Evolutionary conservation across 805 yeast species (phyloP).

Genomic region (Pichia pseudocactophila): DNA sequence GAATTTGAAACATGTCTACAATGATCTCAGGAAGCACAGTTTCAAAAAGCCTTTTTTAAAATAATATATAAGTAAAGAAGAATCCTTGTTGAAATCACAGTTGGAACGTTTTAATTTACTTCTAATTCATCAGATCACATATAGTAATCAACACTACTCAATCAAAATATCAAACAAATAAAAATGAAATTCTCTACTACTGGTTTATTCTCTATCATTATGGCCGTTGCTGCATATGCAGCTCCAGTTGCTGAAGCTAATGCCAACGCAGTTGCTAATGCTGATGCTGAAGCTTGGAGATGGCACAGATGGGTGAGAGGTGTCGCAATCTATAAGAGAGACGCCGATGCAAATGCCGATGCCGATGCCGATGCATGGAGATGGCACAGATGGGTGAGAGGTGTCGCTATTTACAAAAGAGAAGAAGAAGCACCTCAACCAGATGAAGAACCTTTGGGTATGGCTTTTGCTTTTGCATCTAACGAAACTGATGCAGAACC

Average conservation of each 20-base stretch:
- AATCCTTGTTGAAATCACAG: no score
- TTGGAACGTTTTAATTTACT: no score
- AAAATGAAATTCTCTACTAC: slow-evolving; percentile 4
- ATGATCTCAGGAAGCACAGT: no score
- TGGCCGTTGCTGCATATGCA: slow-evolving; percentile 3
- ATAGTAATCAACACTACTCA: background rate
- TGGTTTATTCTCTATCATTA: slow-evolving; percentile 1
- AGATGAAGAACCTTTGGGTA: background rate
- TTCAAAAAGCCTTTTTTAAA: no score
- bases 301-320: background rate
- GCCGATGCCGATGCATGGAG: slow-evolving; percentile 9
- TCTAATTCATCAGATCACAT: background rate
- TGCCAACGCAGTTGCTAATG: background rate
- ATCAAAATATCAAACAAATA: background rate
- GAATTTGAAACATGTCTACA: background rate
- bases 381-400: slow-evolving; percentile 5
- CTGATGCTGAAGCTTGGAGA: slow-evolving; percentile 5
- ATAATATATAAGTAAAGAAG: no score
- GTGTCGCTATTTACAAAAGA: slow-evolving; percentile 11
- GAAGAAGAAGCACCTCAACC: slow-evolving; percentile 6
- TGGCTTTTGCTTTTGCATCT: background rate
- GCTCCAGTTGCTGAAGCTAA: slow-evolving; percentile 8
- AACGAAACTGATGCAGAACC: slow-evolving; percentile 1
- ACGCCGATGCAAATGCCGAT: slow-evolving; percentile 6
- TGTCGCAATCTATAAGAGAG: slow-evolving; percentile 7